Base-by-base conservation (phyloP, 2,329 filamentous ascomycete genomes). In the Penicillium corylophilum region DNA sequence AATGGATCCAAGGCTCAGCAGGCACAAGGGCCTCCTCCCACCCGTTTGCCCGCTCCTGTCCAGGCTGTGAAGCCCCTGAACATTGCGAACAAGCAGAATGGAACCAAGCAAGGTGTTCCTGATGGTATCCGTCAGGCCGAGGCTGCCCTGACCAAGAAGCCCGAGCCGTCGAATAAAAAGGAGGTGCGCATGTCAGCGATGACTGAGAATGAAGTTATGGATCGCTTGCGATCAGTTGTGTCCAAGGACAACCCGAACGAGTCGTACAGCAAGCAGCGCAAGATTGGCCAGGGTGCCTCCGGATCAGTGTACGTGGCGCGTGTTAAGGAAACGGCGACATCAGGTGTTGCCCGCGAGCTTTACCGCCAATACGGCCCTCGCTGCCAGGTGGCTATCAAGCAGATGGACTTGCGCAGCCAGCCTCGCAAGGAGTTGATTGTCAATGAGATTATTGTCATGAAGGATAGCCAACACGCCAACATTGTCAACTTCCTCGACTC, bases 401-500 rank as follows among this genome's bases (percentile, higher is more conserved):
- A 99, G 77, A 99, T 99, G 94, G 94, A 99, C 76, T 83, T 99
- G 50, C 90, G 93, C 45, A 94, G 95, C 69, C 94, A 99, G 73
- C 94, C 94, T 43, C 83, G 94, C 53, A 99, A 99, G 79, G 94
- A 99, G 74, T 78, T 99, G 66, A 99, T 99, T 67, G 94, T 99
- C 47, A 99, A 99, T 72, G 94, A 99, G 69, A 99, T 99, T 68
- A 95, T 99, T 77, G 94, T 99, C 54, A 99, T 99, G 94, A 96
- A 97, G 78, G 94, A 99, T 76, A 96, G 90, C 79, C 89, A 92
- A 70, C 94, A 99, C 73, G 87, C 88, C 55, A 99, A 99, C 74
- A 99, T 99, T 78, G 94, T 99, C 74, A 99, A 99, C 76, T 99
- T 96, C 77, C 78, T 99, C 29, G 94, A 99, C 64, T 92, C 93